Conservation (phyloP, 2,329 filamentous ascomycete species). For the Hypoxylon sp. region DNA sequence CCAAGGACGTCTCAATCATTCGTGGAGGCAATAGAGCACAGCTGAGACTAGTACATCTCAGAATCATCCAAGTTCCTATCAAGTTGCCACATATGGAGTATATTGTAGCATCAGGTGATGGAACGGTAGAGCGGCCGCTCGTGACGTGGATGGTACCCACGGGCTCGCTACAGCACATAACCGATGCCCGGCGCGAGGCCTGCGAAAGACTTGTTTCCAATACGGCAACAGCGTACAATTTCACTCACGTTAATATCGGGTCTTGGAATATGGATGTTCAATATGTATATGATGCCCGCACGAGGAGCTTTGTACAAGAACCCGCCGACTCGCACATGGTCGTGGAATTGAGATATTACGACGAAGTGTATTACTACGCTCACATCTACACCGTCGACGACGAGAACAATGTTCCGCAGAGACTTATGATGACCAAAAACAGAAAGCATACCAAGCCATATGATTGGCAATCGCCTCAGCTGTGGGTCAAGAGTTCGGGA, state of each 20-base stretch:
- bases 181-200: not conserved
- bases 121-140: not conserved
- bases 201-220: not conserved
- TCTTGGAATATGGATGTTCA: not conserved
- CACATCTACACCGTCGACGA: not conserved
- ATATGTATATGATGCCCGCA: not conserved
- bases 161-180: not conserved
- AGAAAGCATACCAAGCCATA: not conserved
- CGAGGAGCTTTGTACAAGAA: not conserved
- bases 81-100: not conserved
- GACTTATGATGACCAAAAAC: not conserved
- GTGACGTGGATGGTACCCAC: not conserved
- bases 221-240: not conserved
- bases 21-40: not conserved
- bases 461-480: not conserved
- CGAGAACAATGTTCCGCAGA: not conserved
- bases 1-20: too few relatives aligned
- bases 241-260: not conserved
- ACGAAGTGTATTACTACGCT: not conserved
- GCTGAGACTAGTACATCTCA: not conserved
- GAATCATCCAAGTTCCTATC: not conserved
- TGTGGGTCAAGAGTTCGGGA: not conserved
- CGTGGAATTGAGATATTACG: not conserved
- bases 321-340: not conserved
- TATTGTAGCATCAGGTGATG: not conserved